These are phyloP conservation scores for Plasmodium cynomolgi DNA, from an alignment of 169 alveolate species.

Conservation along the genomic window DNA sequence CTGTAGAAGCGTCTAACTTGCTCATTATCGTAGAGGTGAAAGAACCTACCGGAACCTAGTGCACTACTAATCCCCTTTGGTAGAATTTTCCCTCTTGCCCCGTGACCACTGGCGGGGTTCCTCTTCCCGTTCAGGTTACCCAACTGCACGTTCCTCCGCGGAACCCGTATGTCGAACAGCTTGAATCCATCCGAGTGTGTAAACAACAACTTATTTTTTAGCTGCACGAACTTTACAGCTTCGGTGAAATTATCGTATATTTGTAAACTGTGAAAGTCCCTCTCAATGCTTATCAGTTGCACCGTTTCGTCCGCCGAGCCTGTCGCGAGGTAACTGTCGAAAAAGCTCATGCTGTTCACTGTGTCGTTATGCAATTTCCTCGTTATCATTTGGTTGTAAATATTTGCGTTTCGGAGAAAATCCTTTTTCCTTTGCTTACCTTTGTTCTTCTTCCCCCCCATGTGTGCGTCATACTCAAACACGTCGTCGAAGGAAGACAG, in stretches of 20 bases:
- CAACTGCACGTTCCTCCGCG: conserved; percentile 25
- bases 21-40: not conserved
- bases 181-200: conserved; percentile 30
- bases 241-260: conserved; percentile 39
- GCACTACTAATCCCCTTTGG: not conserved
- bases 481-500: conserved; percentile 47
- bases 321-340: conserved; percentile 73
- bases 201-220: conserved; percentile 30
- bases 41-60: not conserved
- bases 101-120: not conserved
- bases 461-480: not conserved
- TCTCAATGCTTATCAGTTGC: conserved; percentile 76
- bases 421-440: not conserved
- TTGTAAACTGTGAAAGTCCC: conserved; percentile 54
- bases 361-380: conserved; percentile 79
- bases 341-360: conserved; percentile 74
- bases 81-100: not conserved
- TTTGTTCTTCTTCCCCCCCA: not conserved
- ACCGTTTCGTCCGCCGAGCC: conserved; percentile 84
- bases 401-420: not conserved
- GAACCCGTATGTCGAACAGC: conserved; percentile 76
- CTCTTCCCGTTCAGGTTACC: conserved; percentile 12
- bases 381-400: conserved; percentile 18
- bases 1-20: not conserved
- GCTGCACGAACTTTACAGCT: conserved; percentile 17